These are phyloP conservation scores for Phytophthora macrochlamydospora DNA, from an alignment of 352 stramenopile species.

Conservation along the genomic window DNA sequence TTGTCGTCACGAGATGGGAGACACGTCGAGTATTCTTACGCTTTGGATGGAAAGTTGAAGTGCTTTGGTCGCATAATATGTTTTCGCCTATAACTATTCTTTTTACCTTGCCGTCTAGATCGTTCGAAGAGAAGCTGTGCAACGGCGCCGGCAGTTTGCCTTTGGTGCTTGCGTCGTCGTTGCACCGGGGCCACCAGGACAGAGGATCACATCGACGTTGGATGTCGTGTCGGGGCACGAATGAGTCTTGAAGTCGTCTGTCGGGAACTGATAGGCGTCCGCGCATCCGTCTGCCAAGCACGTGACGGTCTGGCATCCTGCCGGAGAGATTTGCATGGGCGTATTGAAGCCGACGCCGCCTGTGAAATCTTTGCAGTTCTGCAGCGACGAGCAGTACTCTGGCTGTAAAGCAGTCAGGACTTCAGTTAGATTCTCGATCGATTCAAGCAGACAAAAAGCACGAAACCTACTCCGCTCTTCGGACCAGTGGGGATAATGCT, in stretches of 20 bases:
- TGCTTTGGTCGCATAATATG: too few relatives aligned
- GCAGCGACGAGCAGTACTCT: conserved; percentile 42
- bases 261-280: conserved; percentile 50
- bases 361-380: conserved; percentile 43
- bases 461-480: conserved; percentile 24
- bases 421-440: conserved; percentile 1
- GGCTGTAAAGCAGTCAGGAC: conserved; percentile 21
- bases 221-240: conserved; percentile 41
- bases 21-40: too few relatives aligned
- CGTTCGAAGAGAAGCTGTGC: conserved; percentile 20
- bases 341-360: conserved; percentile 52
- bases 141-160: conserved; percentile 23
- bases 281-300: conserved; percentile 40
- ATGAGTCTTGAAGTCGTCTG: conserved; percentile 49
- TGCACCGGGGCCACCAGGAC: conserved; percentile 12
- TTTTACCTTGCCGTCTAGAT: not conserved
- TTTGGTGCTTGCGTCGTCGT: conserved; percentile 29
- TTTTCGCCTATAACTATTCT: too few relatives aligned
- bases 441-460: not conserved
- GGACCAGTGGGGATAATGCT: conserved; percentile 62
- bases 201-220: conserved; percentile 49
- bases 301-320: conserved; percentile 39
- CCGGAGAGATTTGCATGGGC: conserved; percentile 51
- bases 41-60: too few relatives aligned
- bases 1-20: too few relatives aligned